Evolutionary conservation across 768 basidiomycete genomes (phyloP).

Genomic region (Amyloporia xantha): DNA sequence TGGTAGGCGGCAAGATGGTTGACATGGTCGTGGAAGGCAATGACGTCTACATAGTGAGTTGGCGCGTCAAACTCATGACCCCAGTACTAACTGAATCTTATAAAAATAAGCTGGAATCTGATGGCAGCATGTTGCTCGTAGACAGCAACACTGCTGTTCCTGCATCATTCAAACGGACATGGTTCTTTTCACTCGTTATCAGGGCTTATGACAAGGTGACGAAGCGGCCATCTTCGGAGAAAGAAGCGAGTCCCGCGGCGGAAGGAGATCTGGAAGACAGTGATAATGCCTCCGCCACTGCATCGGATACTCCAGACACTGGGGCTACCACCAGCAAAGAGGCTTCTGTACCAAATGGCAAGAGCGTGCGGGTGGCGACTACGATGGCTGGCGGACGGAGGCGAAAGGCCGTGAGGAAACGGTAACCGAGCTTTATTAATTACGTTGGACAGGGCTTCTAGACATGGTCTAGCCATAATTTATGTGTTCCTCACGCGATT

Average conservation of each 20-base stretch:
- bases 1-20: slow-evolving; percentile 44
- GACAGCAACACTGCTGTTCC: slow-evolving; percentile 50
- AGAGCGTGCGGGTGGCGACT: slow-evolving; percentile 29
- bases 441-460: no score
- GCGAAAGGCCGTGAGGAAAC: slow-evolving; percentile 49
- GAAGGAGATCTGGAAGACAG: slow-evolving; percentile 24
- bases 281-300: slow-evolving; percentile 36
- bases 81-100: no score
- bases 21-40: slow-evolving; percentile 78
- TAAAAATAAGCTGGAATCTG: slow-evolving; percentile 48
- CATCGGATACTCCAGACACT: slow-evolving; percentile 39
- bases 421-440: slow-evolving; percentile 25
- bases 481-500: no score
- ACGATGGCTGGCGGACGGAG: slow-evolving; percentile 58
- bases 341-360: slow-evolving; percentile 18
- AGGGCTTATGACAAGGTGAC: slow-evolving; percentile 21
- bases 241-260: slow-evolving; percentile 12
- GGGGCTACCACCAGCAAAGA: slow-evolving; percentile 32
- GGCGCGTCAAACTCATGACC: no score
- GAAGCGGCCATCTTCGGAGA: slow-evolving; percentile 11
- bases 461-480: no score
- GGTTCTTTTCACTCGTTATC: slow-evolving; percentile 52
- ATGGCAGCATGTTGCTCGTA: slow-evolving; percentile 50
- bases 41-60: slow-evolving; percentile 68
- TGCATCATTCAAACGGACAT: slow-evolving; percentile 60